Evolutionary conservation across 192 early-diverging fungal species (phyloP), one percentile per base, ranked within the genome.

Genomic region (Backusella morwellensis): DNA sequence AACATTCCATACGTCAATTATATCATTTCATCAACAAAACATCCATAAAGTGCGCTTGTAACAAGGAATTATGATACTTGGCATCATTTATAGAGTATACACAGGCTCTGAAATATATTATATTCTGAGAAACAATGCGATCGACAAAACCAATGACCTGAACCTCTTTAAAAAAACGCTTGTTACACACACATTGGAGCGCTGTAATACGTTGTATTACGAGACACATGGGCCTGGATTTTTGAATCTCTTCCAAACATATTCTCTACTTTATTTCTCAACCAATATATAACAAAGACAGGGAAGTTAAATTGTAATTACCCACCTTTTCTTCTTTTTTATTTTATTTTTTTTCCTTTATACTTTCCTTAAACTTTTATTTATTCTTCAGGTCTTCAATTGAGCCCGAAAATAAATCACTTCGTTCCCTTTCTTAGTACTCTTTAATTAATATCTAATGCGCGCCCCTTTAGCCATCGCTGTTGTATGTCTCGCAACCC

Each of bases 391-490:
- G 56, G 21, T 63, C 26, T 59, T 50, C 47, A 63, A 29, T 29
- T 26, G 26, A 63, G 4, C 56, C 23, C 23, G 21, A 63, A 63
- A 63, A 63, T 63, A 23, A 26, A 11, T 1, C 4, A 26, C 12
- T 32, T 32, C 44, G 29, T 17, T 26, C 29, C 42, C 41, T 17
- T 54, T 47, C 12, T 47, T 29, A 23, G 21, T 34, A 21, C 32
- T 3, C 15, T 29, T 44, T 72, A 32, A 32, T 47, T 63, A 63
- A 29, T 50, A 40, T 47, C 26, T 50, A 44, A 72, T 72, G 70
- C 70, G 70, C 14, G 0, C 70, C 44, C 44, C 70, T 47, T 47
- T 72, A 44, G 70, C 70, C 15, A 14, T 72, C 14, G 70, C 70
- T 26, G 40, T 35, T 14, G 70, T 44, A 19, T 44, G 70, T 72